Conservation (phyloP, 2,329 filamentous ascomycete genomes). For the Arthrobotrys pseudoclavata region DNA sequence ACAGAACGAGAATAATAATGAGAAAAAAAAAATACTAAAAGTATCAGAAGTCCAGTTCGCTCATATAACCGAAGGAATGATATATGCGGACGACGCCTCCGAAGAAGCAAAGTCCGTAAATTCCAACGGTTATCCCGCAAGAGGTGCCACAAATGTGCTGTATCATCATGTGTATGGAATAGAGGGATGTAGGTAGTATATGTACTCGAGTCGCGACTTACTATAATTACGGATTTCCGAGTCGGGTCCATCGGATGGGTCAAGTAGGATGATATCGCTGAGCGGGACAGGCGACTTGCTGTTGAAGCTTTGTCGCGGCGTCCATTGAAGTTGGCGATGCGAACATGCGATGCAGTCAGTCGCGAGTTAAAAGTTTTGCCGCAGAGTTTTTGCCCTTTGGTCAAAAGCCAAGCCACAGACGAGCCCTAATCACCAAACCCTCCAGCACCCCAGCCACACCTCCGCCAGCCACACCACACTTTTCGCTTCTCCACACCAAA, state of each 20-base stretch:
- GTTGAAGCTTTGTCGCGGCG: constrained; percentile 3
- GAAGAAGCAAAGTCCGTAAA: constrained; percentile 22
- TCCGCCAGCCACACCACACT: constrained; percentile 49
- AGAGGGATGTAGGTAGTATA: not conserved
- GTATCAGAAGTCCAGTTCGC: constrained; percentile 60
- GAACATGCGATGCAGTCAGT: not conserved
- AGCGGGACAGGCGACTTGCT: not conserved
- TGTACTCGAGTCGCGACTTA: constrained; percentile 8
- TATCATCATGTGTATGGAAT: constrained; percentile 40
- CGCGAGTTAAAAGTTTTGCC: constrained; percentile 4
- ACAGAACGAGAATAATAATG: not conserved
- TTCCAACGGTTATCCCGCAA: constrained; percentile 58
- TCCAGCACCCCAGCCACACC: constrained; percentile 20
- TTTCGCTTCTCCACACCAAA: constrained; percentile 14
- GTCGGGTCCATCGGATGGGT: not conserved
- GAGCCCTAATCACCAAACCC: constrained; percentile 59
- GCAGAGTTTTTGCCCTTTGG: not conserved
- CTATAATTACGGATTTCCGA: not conserved
- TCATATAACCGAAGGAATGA: constrained; percentile 57
- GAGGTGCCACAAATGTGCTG: constrained; percentile 59
- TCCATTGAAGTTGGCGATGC: constrained; percentile 6
- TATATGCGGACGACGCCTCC: constrained; percentile 16
- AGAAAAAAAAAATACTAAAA: not conserved
- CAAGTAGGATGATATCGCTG: not conserved
- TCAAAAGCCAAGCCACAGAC: constrained; percentile 27